Evolutionary conservation across 345 rosid species (phyloP).

Genomic region (Mallotus nudiflorus): DNA sequence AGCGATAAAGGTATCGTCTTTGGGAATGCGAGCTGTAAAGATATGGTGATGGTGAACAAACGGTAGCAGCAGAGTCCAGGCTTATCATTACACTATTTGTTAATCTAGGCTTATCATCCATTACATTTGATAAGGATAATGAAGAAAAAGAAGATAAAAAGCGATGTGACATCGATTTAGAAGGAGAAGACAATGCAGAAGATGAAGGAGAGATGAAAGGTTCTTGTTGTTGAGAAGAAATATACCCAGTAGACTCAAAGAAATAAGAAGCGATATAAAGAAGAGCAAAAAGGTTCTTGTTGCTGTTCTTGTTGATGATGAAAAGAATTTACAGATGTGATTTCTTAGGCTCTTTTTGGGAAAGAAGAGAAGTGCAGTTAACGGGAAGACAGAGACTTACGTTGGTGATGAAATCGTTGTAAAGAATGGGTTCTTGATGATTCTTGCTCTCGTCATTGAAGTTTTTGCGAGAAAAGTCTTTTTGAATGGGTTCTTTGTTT

Average conservation of each 20-base stretch:
- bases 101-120: slow-evolving; percentile 14
- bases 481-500: background rate
- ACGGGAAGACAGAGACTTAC: slow-evolving; percentile 35
- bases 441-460: slow-evolving; percentile 59
- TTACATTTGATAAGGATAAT: slow-evolving; percentile 6
- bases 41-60: no score
- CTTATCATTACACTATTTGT: slow-evolving; percentile 27
- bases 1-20: no score
- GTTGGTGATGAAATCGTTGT: slow-evolving; percentile 41
- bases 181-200: slow-evolving; percentile 31
- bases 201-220: slow-evolving; percentile 41
- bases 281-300: slow-evolving; percentile 24
- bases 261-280: slow-evolving; percentile 45
- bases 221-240: slow-evolving; percentile 35
- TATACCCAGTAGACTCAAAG: slow-evolving; percentile 48
- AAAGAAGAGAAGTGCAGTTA: slow-evolving; percentile 40
- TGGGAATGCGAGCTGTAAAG: no score
- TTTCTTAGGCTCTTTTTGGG: slow-evolving; percentile 49
- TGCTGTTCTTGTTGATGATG: slow-evolving; percentile 15
- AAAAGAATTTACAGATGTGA: slow-evolving; percentile 22
- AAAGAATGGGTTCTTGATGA: slow-evolving; percentile 42
- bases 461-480: no score
- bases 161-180: slow-evolving; percentile 23
- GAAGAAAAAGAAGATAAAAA: slow-evolving; percentile 46
- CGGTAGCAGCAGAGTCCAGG: no score